phyloP scores from a whole-genome alignment of 139 green algal genomes.

The Coelastrella sp. region DNA sequence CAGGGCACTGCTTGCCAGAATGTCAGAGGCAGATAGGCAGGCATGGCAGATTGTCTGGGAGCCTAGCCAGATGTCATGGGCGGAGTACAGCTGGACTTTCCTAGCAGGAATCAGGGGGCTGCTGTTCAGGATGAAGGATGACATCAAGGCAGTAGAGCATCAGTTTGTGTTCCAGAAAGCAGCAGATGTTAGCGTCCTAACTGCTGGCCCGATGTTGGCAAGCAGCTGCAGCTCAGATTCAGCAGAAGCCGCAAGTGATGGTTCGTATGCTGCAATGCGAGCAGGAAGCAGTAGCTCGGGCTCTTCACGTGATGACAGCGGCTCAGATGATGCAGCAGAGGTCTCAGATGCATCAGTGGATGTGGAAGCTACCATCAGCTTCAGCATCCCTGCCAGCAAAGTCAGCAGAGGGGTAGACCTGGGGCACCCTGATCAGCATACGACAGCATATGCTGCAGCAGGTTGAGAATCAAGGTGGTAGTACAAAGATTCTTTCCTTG shows the following conservation, averaged over 20 bases:
- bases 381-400: background rate
- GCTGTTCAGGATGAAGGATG: slow-evolving; percentile 15
- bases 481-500: no score
- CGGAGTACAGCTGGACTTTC: background rate
- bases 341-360: background rate
- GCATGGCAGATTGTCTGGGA: slow-evolving; percentile 2
- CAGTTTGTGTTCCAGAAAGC: background rate
- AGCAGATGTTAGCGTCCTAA: background rate
- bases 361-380: background rate
- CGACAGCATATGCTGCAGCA: background rate
- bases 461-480: background rate
- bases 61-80: background rate
- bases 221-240: background rate
- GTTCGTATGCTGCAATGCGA: background rate
- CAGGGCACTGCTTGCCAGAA: background rate
- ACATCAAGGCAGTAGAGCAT: background rate
- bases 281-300: no score
- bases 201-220: background rate
- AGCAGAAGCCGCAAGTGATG: background rate
- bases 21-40: background rate
- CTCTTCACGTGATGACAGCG: no score
- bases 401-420: background rate
- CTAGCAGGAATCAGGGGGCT: background rate
- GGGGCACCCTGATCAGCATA: background rate
- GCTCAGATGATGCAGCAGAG: background rate